A percentile compares a stretch with the other conserved stretches of the same genome.
Conservation (phyloP, 2,329 filamentous ascomycete species). For the Claviceps quebecensis region DNA sequence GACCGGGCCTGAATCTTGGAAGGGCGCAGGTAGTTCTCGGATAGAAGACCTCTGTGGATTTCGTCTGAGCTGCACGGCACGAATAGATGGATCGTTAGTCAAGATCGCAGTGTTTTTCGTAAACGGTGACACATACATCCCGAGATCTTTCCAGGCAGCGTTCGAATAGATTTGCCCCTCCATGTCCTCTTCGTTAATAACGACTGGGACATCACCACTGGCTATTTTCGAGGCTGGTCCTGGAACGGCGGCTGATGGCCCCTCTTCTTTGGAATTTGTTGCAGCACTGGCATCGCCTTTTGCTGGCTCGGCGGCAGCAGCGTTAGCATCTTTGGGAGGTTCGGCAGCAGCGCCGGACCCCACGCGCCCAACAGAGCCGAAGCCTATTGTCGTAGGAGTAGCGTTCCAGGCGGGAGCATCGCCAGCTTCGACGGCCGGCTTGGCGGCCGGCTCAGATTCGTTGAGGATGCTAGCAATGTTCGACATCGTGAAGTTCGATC, state of each 20-base stretch:
- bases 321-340: background rate
- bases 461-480: slow-evolving; percentile 7
- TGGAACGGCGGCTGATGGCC: slow-evolving; percentile 5
- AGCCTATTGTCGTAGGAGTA: background rate
- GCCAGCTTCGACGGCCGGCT: background rate
- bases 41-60: slow-evolving; percentile 63
- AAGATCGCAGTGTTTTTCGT: background rate
- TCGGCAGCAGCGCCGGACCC: slow-evolving; percentile 3
- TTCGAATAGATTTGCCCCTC: slow-evolving; percentile 5
- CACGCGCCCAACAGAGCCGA: background rate
- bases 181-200: slow-evolving; percentile 3
- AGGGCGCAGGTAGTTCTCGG: slow-evolving; percentile 82
- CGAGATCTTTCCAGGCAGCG: slow-evolving; percentile 5
- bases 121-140: slow-evolving; percentile 3
- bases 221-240: slow-evolving; percentile 4
- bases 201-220: slow-evolving; percentile 7
- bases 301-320: background rate
- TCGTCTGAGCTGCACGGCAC: slow-evolving; percentile 21
- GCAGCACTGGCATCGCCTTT: background rate
- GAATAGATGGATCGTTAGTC: background rate
- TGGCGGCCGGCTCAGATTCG: background rate
- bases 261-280: slow-evolving; percentile 4
- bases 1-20: slow-evolving; percentile 97
- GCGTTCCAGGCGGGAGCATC: background rate
- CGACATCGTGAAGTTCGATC: slow-evolving; percentile 2